Evolutionary conservation across 805 yeast genomes (phyloP).

Genomic region (Dipodascus albidus): DNA sequence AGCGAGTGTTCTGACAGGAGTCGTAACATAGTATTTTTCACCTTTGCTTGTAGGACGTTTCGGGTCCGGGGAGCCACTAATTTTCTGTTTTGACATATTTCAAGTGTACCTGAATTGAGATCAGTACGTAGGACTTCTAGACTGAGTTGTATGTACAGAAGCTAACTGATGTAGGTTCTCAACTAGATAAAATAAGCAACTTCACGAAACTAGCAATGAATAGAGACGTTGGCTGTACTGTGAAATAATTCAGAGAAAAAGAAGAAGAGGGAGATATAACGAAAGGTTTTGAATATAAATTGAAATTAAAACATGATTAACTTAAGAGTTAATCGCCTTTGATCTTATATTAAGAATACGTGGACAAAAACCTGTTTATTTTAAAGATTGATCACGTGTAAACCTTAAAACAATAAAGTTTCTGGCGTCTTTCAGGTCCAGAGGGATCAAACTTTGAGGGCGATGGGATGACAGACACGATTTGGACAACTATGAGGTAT

Average conservation of each 20-base stretch:
- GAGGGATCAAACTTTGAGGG: too few species aligned
- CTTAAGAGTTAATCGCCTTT: neutral
- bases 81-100: neutral
- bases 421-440: neutral
- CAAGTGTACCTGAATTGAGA: neutral
- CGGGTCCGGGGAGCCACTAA: neutral
- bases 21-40: neutral
- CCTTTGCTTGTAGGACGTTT: neutral
- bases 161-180: neutral
- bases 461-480: too few species aligned
- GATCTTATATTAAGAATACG: neutral
- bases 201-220: too few species aligned
- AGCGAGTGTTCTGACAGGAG: constrained; percentile 1
- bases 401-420: neutral
- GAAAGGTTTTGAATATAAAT: neutral
- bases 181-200: neutral
- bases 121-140: neutral
- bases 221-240: neutral
- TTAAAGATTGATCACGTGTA: neutral
- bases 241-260: neutral
- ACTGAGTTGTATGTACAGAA: neutral
- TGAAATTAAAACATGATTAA: neutral
- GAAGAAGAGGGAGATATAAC: neutral
- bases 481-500: too few species aligned
- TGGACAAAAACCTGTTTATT: neutral